Evolutionary conservation across 1,139 yeast genomes (phyloP).

Genomic region (Yamadazyma taylorii): DNA sequence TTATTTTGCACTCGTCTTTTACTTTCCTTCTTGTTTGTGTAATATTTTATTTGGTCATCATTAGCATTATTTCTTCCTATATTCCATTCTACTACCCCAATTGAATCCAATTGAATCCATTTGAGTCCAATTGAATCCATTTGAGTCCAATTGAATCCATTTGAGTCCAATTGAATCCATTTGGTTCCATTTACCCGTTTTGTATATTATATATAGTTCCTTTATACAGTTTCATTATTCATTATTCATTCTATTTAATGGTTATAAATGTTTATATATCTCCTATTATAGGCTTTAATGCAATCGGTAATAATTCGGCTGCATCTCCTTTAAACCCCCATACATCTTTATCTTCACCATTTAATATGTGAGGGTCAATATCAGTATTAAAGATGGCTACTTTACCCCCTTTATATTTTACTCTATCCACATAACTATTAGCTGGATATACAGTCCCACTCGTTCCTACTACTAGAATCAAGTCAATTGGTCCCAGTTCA

Average conservation of each 20-base stretch:
- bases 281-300: conserved; percentile 54
- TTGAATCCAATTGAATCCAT: too few species aligned
- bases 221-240: conserved; percentile 3
- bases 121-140: too few species aligned
- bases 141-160: too few species aligned
- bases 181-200: neutral
- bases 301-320: conserved; percentile 64
- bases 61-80: too few species aligned
- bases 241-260: conserved; percentile 9
- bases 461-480: conserved; percentile 81
- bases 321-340: conserved; percentile 89
- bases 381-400: conserved; percentile 84
- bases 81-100: too few species aligned
- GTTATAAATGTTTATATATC: conserved; percentile 59
- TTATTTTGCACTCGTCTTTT: too few species aligned
- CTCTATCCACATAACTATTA: conserved; percentile 82
- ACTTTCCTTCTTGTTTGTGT: too few species aligned
- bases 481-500: conserved; percentile 58
- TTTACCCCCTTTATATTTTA: conserved; percentile 69
- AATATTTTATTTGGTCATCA: too few species aligned
- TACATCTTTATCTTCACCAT: conserved; percentile 40
- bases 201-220: neutral
- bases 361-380: conserved; percentile 43
- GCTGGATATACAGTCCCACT: conserved; percentile 90
- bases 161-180: too few species aligned